Evolutionary conservation across 2,329 filamentous ascomycete species (phyloP), one percentile per base, ranked within the genome.

Genomic region (Chaetomiaceae sp.): DNA sequence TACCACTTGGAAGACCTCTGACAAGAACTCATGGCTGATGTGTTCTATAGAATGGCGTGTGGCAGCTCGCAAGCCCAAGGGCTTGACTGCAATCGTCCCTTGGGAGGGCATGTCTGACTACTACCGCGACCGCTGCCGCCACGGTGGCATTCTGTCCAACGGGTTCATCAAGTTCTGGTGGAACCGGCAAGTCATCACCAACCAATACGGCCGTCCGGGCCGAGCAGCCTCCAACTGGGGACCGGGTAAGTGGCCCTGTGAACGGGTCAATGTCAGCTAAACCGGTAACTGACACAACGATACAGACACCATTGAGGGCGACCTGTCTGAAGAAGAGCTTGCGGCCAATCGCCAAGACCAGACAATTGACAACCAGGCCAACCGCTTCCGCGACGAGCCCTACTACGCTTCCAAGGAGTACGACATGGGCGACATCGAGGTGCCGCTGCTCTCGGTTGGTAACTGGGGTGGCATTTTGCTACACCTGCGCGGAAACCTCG

Each of bases 391-490:
- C 0, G 81, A 86, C 49, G 72, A 85, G 0, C 59, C 67, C 0
- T 84, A 84, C 62, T 84, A 84, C 49, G 73, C 78, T 0, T 78
- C 73, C 35, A 83, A 79, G 56, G 81, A 86, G 40, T 86, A 82
- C 54, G 67, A 76, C 38, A 68, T 84, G 60, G 73, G 67, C 14
- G 79, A 86, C 50, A 84, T 87, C 33, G 69, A 83, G 48, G 81
- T 86, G 0, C 83, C 83, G 0, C 56, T 86, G 0, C 71, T 86
- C 0, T 78, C 73, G 0, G 83, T 86, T 0, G 83, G 74, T 0
- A 86, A 86, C 60, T 86, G 81, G 82, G 83, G 82, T 10, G 82
- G 82, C 1, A 86, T 86, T 38, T 62, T 82, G 4, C 70, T 87
- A 1, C 83, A 87, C 54, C 69, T 86, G 5, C 71, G 83, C 7